Conservation (phyloP, 768 basidiomycete species). For the Mrakia hoshinonis region DNA sequence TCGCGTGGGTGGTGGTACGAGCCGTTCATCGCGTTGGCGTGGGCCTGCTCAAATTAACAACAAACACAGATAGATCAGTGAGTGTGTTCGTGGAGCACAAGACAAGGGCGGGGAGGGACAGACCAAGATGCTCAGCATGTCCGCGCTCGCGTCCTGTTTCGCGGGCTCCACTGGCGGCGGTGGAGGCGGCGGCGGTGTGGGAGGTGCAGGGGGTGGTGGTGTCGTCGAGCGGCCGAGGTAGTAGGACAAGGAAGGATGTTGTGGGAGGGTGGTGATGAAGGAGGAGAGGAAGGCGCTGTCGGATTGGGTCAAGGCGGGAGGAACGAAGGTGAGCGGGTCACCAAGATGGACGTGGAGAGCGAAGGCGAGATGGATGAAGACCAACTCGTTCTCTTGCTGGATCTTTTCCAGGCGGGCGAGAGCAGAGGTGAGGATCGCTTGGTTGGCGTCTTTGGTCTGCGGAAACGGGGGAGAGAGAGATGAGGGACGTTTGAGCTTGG, state of each 20-base stretch:
- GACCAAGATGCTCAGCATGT: too few species aligned
- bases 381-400: not conserved
- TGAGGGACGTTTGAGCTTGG: not conserved
- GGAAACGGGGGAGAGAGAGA: not conserved
- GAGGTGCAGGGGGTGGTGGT: not conserved
- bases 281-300: conserved; percentile 8
- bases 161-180: not conserved
- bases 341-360: too few species aligned
- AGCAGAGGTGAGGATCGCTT: not conserved
- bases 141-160: too few species aligned
- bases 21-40: too few species aligned
- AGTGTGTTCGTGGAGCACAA: too few species aligned
- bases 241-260: not conserved
- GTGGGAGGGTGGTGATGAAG: conserved; percentile 2
- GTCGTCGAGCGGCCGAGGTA: not conserved
- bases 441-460: conserved; percentile 5
- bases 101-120: too few species aligned
- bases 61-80: too few species aligned
- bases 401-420: not conserved
- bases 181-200: too few species aligned
- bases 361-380: not conserved
- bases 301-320: not conserved
- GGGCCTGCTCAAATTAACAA: too few species aligned
- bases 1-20: too few species aligned
- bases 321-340: not conserved